A percentile compares a stretch with the other conserved stretches of the same genome.
phyloP scores from a whole-genome alignment of 31 red algal species.

The Endocladia muricata region DNA sequence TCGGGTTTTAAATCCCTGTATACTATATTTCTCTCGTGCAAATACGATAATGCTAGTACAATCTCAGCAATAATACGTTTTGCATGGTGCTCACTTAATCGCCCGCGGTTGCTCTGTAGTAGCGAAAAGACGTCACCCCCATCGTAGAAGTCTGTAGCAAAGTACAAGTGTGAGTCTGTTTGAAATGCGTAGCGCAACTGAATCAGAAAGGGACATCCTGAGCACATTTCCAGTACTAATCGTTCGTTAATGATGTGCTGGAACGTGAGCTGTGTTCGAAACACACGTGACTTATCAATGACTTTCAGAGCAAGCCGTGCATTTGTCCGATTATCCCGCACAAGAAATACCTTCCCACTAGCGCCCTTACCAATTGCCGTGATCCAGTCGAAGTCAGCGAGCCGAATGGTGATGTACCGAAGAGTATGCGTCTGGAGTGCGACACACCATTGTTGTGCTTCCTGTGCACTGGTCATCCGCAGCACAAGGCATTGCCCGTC shows the following conservation, averaged over 20 bases:
- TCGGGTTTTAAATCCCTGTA: conserved; percentile 93
- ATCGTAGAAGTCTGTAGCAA: conserved; percentile 94
- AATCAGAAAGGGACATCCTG: conserved; percentile 80
- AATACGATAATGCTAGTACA: conserved; percentile 54
- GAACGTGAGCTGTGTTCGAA: conserved; percentile 47
- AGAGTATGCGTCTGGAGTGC: conserved; percentile 46
- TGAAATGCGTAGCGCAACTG: conserved; percentile 85
- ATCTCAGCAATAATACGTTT: conserved; percentile 78
- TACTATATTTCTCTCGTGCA: conserved; percentile 76
- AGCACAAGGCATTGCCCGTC: conserved; percentile 40
- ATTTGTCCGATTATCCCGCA: conserved; percentile 55
- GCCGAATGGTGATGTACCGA: conserved; percentile 48
- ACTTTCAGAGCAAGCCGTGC: conserved; percentile 72
- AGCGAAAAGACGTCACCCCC: conserved; percentile 91
- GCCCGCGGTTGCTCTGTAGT: conserved; percentile 41
- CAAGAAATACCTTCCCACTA: conserved; percentile 69
- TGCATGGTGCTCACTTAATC: conserved; percentile 65
- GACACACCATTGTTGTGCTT: conserved; percentile 51
- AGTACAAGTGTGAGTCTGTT: conserved; percentile 75
- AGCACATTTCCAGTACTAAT: conserved; percentile 64
- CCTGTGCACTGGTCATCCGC: conserved; percentile 41
- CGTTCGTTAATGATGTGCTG: conserved; percentile 84
- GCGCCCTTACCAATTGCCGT: conserved; percentile 78
- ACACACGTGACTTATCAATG: conserved; percentile 75
- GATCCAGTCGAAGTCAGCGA: conserved; percentile 73